phyloP scores from a whole-genome alignment of 2,329 filamentous ascomycete species.

The Pseudogymnoascus sp. region DNA sequence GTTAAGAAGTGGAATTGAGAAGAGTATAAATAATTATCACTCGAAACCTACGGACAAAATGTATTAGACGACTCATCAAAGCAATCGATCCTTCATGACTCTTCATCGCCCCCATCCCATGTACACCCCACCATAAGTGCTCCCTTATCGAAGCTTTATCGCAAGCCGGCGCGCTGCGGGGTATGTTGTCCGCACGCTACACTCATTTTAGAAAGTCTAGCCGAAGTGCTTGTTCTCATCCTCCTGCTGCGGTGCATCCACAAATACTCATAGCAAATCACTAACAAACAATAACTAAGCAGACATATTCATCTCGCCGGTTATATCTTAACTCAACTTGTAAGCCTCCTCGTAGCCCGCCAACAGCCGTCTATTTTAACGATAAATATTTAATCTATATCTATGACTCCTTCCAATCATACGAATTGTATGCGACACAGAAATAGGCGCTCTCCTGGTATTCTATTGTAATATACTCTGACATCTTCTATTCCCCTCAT shows the following conservation, averaged over 20 bases:
- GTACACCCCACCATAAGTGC: not conserved
- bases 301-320: not conserved
- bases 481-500: too few relatives aligned
- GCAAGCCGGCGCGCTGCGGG: not conserved
- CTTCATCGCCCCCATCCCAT: not conserved
- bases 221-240: not conserved
- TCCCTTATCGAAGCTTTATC: not conserved
- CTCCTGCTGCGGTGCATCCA: not conserved
- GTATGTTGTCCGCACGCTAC: not conserved
- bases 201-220: not conserved
- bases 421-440: too few relatives aligned
- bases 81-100: not conserved
- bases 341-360: not conserved
- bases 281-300: not conserved
- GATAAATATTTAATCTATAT: too few relatives aligned
- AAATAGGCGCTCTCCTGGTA: too few relatives aligned
- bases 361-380: too few relatives aligned
- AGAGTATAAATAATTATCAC: not conserved
- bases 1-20: not conserved
- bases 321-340: not conserved
- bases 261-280: not conserved
- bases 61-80: not conserved
- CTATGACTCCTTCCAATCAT: too few relatives aligned
- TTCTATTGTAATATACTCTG: too few relatives aligned
- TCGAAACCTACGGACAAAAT: not conserved